Percentiles rank a stretch among this genome's conserved stretches.
phyloP scores from a whole-genome alignment of 192 early-diverging fungal genomes.

The Phycomyces nitens region DNA sequence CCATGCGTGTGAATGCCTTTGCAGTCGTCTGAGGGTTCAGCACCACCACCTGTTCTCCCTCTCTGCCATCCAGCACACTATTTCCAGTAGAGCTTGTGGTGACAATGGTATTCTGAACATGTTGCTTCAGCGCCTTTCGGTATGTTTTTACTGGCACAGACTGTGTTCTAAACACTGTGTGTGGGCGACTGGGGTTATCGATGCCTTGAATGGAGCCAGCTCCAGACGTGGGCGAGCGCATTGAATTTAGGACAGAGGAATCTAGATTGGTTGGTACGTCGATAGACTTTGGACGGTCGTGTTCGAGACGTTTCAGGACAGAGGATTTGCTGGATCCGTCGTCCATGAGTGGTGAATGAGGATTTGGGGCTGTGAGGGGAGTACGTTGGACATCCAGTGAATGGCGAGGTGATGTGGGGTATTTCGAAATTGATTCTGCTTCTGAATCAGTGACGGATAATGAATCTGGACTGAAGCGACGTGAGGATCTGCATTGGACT shows the following conservation, averaged over 20 bases:
- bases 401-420: constrained; percentile 18
- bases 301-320: no score
- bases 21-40: constrained; percentile 23
- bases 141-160: constrained; percentile 16
- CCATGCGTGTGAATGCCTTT: constrained; percentile 29
- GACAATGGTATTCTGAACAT: constrained; percentile 10
- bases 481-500: constrained; percentile 24
- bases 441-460: constrained; percentile 33
- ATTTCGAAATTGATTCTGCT: constrained; percentile 20
- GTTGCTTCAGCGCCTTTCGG: constrained; percentile 26
- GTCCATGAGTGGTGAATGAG: no score
- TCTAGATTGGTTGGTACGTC: no score
- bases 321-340: no score
- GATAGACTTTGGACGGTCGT: no score
- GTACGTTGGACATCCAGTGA: constrained; percentile 9
- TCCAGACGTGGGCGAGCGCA: no score
- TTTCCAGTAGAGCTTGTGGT: background rate
- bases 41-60: background rate
- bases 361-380: no score
- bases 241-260: no score
- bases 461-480: constrained; percentile 21
- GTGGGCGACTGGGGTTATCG: no score
- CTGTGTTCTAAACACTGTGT: no score
- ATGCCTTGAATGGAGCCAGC: no score
- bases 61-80: no score